phyloP scores from a whole-genome alignment of 2,329 filamentous ascomycete genomes.

The Epichloe bromicola region DNA sequence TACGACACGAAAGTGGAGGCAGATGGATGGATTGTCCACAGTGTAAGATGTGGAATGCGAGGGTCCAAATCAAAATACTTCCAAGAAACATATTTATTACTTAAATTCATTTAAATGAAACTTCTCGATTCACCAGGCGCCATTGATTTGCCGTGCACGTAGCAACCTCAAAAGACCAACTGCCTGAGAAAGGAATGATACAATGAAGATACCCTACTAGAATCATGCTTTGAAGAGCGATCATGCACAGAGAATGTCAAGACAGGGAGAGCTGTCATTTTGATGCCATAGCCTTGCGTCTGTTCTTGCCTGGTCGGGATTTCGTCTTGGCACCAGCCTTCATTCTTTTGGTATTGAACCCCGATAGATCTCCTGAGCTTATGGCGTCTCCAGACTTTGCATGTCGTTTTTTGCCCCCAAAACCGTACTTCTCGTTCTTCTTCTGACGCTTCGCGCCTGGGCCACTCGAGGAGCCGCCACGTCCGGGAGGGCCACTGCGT shows the following conservation, averaged over 20 bases:
- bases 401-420: conserved; percentile 89
- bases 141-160: too few species aligned
- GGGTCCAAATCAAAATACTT: too few species aligned
- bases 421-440: conserved; percentile 91
- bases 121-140: too few species aligned
- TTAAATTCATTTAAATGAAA: too few species aligned
- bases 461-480: conserved; percentile 8
- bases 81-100: too few species aligned
- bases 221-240: neutral
- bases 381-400: conserved; percentile 80
- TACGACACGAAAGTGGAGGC: neutral
- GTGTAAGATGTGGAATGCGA: too few species aligned
- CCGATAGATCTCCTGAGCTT: conserved; percentile 67
- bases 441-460: conserved; percentile 61
- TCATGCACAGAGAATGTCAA: neutral
- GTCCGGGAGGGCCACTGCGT: conserved; percentile 26
- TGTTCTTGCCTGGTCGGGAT: conserved; percentile 37
- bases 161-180: too few species aligned
- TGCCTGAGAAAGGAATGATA: neutral
- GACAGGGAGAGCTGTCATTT: conserved; percentile 8
- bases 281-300: conserved; percentile 30
- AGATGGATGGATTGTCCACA: neutral
- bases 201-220: neutral
- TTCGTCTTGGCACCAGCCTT: conserved; percentile 42
- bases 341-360: conserved; percentile 74